Percentiles rank a stretch among this genome's conserved stretches.
Conservation (phyloP, 1,139 yeast species). For the Kurtzmaniella quercitrusa region DNA sequence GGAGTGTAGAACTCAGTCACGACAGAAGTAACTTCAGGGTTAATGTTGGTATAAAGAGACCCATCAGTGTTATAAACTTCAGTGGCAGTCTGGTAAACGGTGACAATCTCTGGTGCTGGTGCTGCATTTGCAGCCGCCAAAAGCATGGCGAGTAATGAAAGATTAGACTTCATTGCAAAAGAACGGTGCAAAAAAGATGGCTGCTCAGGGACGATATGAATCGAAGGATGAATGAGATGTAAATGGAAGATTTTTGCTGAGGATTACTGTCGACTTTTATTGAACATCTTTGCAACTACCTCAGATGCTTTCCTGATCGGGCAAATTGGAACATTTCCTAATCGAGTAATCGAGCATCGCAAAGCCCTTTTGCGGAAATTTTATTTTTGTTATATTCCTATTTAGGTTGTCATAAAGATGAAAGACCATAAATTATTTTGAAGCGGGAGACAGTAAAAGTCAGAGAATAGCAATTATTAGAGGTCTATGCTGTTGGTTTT, state of each 20-base stretch:
- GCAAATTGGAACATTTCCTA: neutral
- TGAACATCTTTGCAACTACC: slow-evolving; percentile 7
- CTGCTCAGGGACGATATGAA: neutral
- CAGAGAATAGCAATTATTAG: no score
- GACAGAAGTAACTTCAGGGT: slow-evolving; percentile 11
- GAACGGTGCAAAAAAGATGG: neutral
- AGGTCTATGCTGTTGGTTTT: no score
- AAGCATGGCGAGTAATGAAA: slow-evolving; percentile 4
- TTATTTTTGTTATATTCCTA: neutral
- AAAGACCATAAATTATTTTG: no score
- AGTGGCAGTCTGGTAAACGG: slow-evolving; percentile 25
- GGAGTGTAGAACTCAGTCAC: slow-evolving; percentile 10
- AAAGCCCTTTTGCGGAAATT: neutral
- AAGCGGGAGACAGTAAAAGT: no score
- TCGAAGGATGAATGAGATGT: slow-evolving; percentile 1
- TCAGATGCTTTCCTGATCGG: neutral
- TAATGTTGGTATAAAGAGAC: slow-evolving; percentile 12
- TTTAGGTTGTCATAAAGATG: no score
- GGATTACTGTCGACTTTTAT: slow-evolving; percentile 3
- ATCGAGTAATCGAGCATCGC: neutral
- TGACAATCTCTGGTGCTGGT: slow-evolving; percentile 27
- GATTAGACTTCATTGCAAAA: slow-evolving; percentile 7
- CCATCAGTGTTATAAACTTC: slow-evolving; percentile 13
- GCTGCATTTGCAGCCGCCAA: slow-evolving; percentile 15
- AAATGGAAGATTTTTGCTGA: slow-evolving; percentile 8